Evolutionary conservation across 371 early-diverging fungal genomes (phyloP), one percentile per base, ranked within the genome.

Genomic region (Coemansia sp.): DNA sequence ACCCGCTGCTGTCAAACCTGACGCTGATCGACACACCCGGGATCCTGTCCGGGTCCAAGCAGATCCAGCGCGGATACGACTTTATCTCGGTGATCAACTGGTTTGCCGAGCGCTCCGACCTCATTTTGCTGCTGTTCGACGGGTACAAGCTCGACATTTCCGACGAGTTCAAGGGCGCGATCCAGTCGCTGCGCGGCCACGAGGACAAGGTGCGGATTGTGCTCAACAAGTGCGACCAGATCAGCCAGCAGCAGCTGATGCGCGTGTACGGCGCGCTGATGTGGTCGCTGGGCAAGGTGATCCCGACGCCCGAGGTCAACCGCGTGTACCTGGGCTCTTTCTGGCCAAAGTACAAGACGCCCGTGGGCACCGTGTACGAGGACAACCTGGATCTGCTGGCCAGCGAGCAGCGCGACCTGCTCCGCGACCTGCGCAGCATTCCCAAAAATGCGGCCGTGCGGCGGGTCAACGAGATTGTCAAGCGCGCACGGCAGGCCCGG

Each of bases 231-330:
- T 86, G 89, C 54, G 92, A 94, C 68, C 87, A 86, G 87, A 87
- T 94, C 47, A 87, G 79, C 64, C 86, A 87, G 49, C 93, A 94
- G 65, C 91, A 94, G 79, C 76, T 94, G 57, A 89, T 94, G 91
- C 83, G 94, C 30, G 94, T 94, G 80, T 90, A 88, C 66, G 94
- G 94, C 59, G 94, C 94, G 10, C 78, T 94, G 80, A 94, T 94
- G 94, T 94, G 94, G 94, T 92, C 94, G 30, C 81, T 94, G 10
- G 94, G 94, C 54, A 91, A 90, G 71, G 92, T 94, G 1, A 82
- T 94, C 4, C 83, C 88, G 45, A 90, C 93, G 0, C 94, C 94
- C 36, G 94, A 94, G 77, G 94, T 94, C 30, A 85, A 86, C 81
- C 86, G 94, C 34, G 94, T 94, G 47, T 94, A 88, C 67, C 66